Conservation (phyloP, 2,329 filamentous ascomycete genomes). For the Hawksworthiomyces lignivorus region DNA sequence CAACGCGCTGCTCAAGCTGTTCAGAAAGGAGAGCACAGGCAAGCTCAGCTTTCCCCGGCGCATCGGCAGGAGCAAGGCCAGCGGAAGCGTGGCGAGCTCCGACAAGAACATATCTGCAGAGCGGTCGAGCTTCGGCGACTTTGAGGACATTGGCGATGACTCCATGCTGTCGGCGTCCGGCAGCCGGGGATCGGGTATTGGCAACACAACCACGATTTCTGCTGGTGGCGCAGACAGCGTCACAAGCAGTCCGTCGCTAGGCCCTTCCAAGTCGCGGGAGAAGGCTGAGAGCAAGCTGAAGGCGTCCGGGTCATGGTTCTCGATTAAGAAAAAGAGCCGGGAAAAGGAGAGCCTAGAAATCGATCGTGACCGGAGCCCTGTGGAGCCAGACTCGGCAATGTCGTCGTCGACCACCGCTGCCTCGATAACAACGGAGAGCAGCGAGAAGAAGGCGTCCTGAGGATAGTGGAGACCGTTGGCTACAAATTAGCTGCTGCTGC, state of each 20-base stretch:
- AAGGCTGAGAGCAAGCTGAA: slow-evolving; percentile 37
- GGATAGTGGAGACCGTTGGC: too few relatives aligned
- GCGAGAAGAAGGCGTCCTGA: slow-evolving; percentile 7
- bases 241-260: slow-evolving; percentile 49
- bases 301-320: slow-evolving; percentile 41
- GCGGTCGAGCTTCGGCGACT: slow-evolving; percentile 50
- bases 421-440: slow-evolving; percentile 7
- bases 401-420: slow-evolving; percentile 8
- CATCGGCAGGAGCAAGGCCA: slow-evolving; percentile 38
- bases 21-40: slow-evolving; percentile 58
- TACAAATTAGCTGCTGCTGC: too few relatives aligned
- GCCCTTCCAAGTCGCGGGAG: slow-evolving; percentile 35
- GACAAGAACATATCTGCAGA: slow-evolving; percentile 50
- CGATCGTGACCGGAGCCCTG: slow-evolving; percentile 29
- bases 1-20: slow-evolving; percentile 55
- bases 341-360: slow-evolving; percentile 50
- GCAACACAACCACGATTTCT: slow-evolving; percentile 26
- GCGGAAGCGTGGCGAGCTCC: slow-evolving; percentile 48
- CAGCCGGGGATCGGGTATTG: slow-evolving; percentile 24
- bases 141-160: slow-evolving; percentile 45
- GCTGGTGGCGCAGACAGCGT: slow-evolving; percentile 46
- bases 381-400: slow-evolving; percentile 13
- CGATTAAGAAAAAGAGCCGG: slow-evolving; percentile 53
- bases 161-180: slow-evolving; percentile 6
- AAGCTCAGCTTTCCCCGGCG: slow-evolving; percentile 57